These are phyloP conservation scores for Hordeum pubiflorum DNA, from an alignment of 202 grass and related monocot genomes.

Conservation along the genomic window DNA sequence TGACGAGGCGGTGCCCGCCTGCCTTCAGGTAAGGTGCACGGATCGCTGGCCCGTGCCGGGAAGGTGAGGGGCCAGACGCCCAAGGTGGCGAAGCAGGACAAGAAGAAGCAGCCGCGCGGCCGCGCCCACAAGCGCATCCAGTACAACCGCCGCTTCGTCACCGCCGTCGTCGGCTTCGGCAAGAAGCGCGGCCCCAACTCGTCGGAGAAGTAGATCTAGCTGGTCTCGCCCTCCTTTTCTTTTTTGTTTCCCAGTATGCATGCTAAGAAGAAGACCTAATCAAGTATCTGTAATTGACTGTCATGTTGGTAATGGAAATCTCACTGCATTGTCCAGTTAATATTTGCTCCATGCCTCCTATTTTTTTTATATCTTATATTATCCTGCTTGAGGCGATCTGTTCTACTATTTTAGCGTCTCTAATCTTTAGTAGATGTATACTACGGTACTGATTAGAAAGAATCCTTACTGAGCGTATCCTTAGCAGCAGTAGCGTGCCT, in stretches of 20 bases:
- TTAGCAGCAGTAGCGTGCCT: too few relatives aligned
- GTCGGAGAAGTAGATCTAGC: constrained; percentile 65
- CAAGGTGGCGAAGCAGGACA: constrained; percentile 85
- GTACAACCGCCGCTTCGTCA: constrained; percentile 82
- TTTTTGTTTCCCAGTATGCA: not conserved
- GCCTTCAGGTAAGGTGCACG: constrained; percentile 64
- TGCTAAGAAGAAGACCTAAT: constrained; percentile 4
- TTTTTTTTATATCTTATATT: too few relatives aligned
- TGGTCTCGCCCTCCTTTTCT: not conserved
- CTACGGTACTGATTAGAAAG: too few relatives aligned
- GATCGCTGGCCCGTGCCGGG: constrained; percentile 61
- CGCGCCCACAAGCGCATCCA: constrained; percentile 73
- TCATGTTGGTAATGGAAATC: not conserved
- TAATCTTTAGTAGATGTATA: too few relatives aligned
- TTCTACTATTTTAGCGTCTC: accelerated
- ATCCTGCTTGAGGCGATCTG: not conserved
- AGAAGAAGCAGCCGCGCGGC: constrained; percentile 79
- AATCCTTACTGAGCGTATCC: too few relatives aligned
- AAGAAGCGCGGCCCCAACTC: constrained; percentile 86
- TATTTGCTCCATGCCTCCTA: too few relatives aligned
- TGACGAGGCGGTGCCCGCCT: not conserved
- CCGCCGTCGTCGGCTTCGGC: constrained; percentile 76
- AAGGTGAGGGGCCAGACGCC: constrained; percentile 76
- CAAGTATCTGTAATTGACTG: not conserved
- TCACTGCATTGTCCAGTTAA: not conserved